Base-by-base conservation (phyloP, 495 filamentous ascomycete species). In the Pyrenopolyporus hunteri region DNA sequence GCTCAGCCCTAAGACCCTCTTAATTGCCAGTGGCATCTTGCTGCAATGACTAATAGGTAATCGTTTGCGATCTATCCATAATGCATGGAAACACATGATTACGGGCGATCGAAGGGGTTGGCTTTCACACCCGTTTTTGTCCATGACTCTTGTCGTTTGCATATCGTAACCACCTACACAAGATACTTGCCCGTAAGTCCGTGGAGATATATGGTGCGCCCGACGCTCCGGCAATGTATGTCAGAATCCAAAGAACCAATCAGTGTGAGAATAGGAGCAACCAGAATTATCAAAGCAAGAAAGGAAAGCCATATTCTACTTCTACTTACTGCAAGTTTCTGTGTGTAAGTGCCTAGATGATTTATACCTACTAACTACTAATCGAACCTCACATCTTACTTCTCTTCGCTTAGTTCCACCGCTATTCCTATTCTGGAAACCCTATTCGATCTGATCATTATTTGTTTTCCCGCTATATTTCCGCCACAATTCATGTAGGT, bases 51-150 rank as follows among this genome's bases (percentile, higher is more conserved):
- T 26, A 51, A 36, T 51, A 51, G 62, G 62, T 60, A 60, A 64
- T 50, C 61, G 59, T 52, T 56, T 65, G 62, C 62, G 62, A 65
- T 65, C 62, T 58, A 10, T 4, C 35, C 39, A 28, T 50, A 17
- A 52, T 59, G 50, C 62, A 55, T 13, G 37, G 36, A 46, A n/a
- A 59, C 55, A 59, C 56, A 59, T 65, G 56, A 57, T 58, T 48
- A 53, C 35, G 32, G 19, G 26, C 44, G 6, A 35, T 17, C n/a
- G 37, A 17, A n/a, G 16, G 26, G 8, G 45, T 13, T 14, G 28
- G 17, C 10, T 26, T 45, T 45, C 39, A 45, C 16, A 28, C 45
- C 56, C 39, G 4, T 40, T 60, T 40, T 25, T 5, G 42, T 40
- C 37, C 26, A 13, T 32, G 17, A 29, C 51, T 51, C 57, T 45